These are phyloP conservation scores for Hypericum androsaemum DNA, from an alignment of 345 rosid genomes.

Conservation along the genomic window DNA sequence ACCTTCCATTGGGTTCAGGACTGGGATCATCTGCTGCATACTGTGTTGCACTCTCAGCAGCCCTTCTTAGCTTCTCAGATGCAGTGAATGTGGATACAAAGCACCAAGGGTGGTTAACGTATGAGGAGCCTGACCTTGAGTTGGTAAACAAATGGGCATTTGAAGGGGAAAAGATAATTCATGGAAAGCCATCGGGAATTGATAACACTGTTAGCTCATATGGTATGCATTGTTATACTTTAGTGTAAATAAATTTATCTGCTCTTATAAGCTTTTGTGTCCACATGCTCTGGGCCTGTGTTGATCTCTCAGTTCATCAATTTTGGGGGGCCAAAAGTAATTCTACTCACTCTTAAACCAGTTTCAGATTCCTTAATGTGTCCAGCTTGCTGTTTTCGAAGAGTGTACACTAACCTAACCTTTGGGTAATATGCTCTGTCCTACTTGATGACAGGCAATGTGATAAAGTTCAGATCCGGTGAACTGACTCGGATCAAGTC, in stretches of 20 bases:
- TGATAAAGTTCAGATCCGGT: constrained; percentile 83
- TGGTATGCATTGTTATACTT: constrained; percentile 37
- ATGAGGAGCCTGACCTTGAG: constrained; percentile 45
- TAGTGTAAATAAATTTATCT: not conserved
- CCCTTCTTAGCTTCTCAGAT: constrained; percentile 46
- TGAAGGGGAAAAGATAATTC: constrained; percentile 89
- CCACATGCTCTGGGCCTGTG: too few species aligned
- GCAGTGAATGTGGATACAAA: constrained; percentile 28
- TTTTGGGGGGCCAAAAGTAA: too few species aligned
- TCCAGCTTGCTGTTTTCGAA: too few species aligned
- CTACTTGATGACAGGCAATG: constrained; percentile 46
- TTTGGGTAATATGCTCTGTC: not conserved
- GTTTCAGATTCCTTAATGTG: too few species aligned
- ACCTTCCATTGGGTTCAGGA: constrained; percentile 84
- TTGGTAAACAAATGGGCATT: constrained; percentile 90
- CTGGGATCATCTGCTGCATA: constrained; percentile 92
- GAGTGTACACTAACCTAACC: too few species aligned
- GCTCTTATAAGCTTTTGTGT: not conserved
- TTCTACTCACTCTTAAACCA: too few species aligned
- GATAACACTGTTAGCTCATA: constrained; percentile 96
- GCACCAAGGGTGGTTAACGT: constrained; percentile 43
- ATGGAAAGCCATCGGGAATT: constrained; percentile 93
- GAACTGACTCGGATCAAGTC: constrained; percentile 47
- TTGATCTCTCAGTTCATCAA: too few species aligned
- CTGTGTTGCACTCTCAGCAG: constrained; percentile 71